These are phyloP conservation scores for Blastocystis sp. DNA, from an alignment of 352 stramenopile genomes.

Conservation along the genomic window DNA sequence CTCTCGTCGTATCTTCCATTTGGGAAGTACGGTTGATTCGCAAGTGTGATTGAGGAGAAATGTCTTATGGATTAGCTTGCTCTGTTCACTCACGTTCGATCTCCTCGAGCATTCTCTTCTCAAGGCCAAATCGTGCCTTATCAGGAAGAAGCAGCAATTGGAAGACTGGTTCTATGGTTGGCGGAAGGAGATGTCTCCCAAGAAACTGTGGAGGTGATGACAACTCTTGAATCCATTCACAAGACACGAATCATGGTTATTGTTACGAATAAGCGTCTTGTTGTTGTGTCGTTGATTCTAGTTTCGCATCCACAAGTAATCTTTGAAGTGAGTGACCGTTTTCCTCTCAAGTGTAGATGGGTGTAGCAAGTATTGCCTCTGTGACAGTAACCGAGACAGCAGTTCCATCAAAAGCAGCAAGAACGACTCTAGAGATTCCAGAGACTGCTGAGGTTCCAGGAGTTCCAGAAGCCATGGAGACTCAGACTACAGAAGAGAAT, in stretches of 20 bases:
- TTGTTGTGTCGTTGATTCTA: not conserved
- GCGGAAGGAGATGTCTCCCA: not conserved
- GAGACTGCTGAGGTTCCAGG: too few species aligned
- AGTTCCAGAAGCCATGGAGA: too few species aligned
- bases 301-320: not conserved
- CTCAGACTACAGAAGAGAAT: too few species aligned
- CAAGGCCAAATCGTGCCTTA: not conserved
- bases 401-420: too few species aligned
- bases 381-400: not conserved
- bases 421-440: too few species aligned
- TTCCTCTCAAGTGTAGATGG: not conserved
- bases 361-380: not conserved
- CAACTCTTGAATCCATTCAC: not conserved
- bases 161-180: not conserved
- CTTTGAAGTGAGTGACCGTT: not conserved
- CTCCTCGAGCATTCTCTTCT: not conserved
- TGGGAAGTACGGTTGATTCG: not conserved
- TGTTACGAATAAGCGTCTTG: conserved; percentile 7
- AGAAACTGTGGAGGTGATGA: not conserved
- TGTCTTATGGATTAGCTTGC: not conserved
- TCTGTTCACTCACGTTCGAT: conserved; percentile 1
- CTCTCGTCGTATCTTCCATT: conserved; percentile 2
- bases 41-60: not conserved
- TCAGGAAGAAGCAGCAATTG: not conserved
- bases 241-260: not conserved